These are phyloP conservation scores for Pseudocercospora fuligena DNA, from an alignment of 2,329 filamentous ascomycete genomes.

Conservation along the genomic window DNA sequence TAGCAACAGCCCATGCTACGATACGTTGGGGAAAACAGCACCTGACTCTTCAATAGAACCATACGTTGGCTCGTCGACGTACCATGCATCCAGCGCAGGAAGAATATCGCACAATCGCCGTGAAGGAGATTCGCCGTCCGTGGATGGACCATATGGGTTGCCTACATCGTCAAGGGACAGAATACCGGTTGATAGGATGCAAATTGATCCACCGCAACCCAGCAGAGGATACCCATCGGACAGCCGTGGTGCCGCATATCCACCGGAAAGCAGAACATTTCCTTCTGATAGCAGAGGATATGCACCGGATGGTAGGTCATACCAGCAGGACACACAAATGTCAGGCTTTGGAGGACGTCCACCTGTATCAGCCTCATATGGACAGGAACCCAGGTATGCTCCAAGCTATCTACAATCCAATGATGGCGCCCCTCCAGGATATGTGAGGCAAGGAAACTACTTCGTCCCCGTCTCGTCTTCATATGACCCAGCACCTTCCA, in stretches of 20 bases:
- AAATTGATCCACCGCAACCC: constrained; percentile 37
- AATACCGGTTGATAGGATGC: constrained; percentile 37
- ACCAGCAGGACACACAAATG: constrained; percentile 33
- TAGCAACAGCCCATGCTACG: constrained; percentile 49
- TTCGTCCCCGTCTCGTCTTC: constrained; percentile 40
- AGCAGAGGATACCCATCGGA: constrained; percentile 33
- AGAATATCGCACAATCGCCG: constrained; percentile 48
- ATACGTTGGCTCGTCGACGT: constrained; percentile 44
- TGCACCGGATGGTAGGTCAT: constrained; percentile 33
- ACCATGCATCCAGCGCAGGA: constrained; percentile 48
- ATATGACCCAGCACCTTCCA: constrained; percentile 32
- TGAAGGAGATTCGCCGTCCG: constrained; percentile 43
- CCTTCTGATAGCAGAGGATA: constrained; percentile 31
- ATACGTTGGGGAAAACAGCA: constrained; percentile 48
- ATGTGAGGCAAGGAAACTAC: constrained; percentile 41
- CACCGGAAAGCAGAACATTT: constrained; percentile 33
- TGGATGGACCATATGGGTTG: constrained; percentile 39
- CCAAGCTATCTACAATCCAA: constrained; percentile 34
- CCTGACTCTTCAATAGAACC: constrained; percentile 39
- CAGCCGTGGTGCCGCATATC: constrained; percentile 28
- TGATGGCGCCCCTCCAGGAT: constrained; percentile 41
- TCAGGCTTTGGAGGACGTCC: constrained; percentile 32
- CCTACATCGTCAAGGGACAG: constrained; percentile 32
- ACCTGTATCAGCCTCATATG: constrained; percentile 34
- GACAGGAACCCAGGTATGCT: constrained; percentile 40